A percentile compares a stretch with the other conserved stretches of the same genome.
These are phyloP conservation scores for Coniochaeta sp. DNA, from an alignment of 2,329 filamentous ascomycete species.

Conservation along the genomic window DNA sequence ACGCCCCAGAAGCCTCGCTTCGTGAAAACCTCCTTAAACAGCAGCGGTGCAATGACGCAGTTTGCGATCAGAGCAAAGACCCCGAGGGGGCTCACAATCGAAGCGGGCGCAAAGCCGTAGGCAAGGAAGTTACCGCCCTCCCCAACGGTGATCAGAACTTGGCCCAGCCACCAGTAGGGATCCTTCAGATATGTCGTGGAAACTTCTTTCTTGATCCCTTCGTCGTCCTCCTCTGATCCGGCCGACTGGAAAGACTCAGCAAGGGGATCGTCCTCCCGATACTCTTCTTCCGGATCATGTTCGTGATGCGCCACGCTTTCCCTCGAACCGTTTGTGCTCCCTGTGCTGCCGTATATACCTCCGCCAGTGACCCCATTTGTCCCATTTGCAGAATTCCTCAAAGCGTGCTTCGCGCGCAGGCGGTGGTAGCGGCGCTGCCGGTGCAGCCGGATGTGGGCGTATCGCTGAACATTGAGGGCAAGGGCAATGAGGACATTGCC, in stretches of 20 bases:
- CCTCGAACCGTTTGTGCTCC: conserved; percentile 14
- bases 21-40: conserved; percentile 88
- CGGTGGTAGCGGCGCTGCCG: conserved; percentile 57
- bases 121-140: conserved; percentile 96
- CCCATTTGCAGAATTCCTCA: conserved; percentile 34
- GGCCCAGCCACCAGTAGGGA: conserved; percentile 94
- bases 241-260: conserved; percentile 41
- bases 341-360: conserved; percentile 36
- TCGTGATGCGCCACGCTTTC: background rate
- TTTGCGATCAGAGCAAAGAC: conserved; percentile 97
- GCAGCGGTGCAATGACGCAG: conserved; percentile 88
- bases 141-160: conserved; percentile 85
- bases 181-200: conserved; percentile 76
- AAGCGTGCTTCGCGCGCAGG: conserved; percentile 45
- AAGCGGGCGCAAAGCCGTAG: conserved; percentile 95
- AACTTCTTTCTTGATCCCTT: conserved; percentile 25
- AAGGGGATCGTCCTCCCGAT: conserved; percentile 45
- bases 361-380: conserved; percentile 7
- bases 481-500: conserved; percentile 94
- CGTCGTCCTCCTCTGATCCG: conserved; percentile 28
- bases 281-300: conserved; percentile 13
- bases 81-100: conserved; percentile 91
- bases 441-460: conserved; percentile 82
- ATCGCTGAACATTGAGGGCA: conserved; percentile 92
- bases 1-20: conserved; percentile 82